Conservation (phyloP, 768 basidiomycete genomes). For the Lactarius quietus region DNA sequence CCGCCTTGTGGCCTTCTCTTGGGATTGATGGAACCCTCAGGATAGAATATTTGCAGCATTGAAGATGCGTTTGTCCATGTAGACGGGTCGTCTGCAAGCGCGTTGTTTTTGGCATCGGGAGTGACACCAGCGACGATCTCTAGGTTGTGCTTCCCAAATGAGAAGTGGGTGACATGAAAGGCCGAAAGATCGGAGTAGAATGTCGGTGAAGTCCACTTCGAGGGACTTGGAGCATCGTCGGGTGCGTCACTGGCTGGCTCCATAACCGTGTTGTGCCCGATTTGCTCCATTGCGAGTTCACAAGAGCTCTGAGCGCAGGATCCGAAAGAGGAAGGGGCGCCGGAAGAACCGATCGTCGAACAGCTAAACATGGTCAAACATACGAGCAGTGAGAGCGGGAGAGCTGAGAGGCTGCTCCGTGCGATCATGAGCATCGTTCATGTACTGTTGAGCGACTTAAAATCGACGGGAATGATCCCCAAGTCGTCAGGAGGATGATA, state of each 20-base stretch:
- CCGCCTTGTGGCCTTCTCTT: slow-evolving; percentile 56
- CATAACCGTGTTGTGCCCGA: neutral
- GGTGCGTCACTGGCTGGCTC: neutral
- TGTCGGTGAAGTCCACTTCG: slow-evolving; percentile 15
- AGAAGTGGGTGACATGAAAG: slow-evolving; percentile 22
- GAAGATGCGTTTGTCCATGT: slow-evolving; percentile 37
- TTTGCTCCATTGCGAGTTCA: neutral
- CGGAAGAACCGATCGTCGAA: neutral
- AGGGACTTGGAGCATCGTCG: neutral
- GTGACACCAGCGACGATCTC: slow-evolving; percentile 22
- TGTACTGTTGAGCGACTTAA: neutral
- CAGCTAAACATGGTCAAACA: neutral
- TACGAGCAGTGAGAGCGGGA: neutral
- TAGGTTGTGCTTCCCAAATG: slow-evolving; percentile 20
- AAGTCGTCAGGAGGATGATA: neutral
- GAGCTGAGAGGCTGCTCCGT: neutral
- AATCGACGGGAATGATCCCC: neutral
- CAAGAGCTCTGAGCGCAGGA: neutral
- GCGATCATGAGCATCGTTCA: neutral
- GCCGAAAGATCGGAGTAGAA: slow-evolving; percentile 15
- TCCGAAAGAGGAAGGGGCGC: neutral
- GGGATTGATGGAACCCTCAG: slow-evolving; percentile 67
- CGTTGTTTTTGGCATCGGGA: neutral
- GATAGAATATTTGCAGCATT: slow-evolving; percentile 63
- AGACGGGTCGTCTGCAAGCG: slow-evolving; percentile 13